phyloP scores from a whole-genome alignment of 768 basidiomycete genomes.

The Tricholoma saponaceum region DNA sequence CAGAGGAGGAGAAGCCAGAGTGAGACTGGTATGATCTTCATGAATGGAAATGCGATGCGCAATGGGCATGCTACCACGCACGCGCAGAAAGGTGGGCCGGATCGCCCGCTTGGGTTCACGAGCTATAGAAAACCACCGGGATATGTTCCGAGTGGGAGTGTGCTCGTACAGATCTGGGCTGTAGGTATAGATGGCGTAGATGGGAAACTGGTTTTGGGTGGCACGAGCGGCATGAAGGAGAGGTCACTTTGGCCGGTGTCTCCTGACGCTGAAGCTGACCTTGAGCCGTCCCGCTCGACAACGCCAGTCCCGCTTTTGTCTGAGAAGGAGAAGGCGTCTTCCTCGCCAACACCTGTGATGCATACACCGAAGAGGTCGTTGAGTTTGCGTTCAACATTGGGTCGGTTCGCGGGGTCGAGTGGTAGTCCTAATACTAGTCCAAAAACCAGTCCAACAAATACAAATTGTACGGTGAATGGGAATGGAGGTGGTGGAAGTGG shows the following conservation, averaged over 20 bases:
- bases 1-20: conserved; percentile 11
- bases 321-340: background rate
- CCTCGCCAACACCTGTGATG: background rate
- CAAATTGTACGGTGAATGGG: conserved; percentile 2
- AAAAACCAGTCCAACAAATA: background rate
- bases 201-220: conserved; percentile 50
- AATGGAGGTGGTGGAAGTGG: background rate
- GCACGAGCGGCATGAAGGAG: conserved; percentile 13
- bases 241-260: background rate
- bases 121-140: conserved; percentile 69
- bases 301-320: conserved; percentile 2
- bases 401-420: conserved; percentile 9
- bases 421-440: background rate
- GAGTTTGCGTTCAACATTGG: conserved; percentile 17
- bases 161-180: conserved; percentile 89
- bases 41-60: background rate
- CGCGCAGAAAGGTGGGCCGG: background rate
- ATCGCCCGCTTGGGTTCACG: conserved; percentile 55
- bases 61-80: background rate
- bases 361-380: conserved; percentile 14
- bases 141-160: conserved; percentile 61
- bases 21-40: conserved; percentile 12
- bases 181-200: conserved; percentile 80
- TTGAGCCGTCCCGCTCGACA: conserved; percentile 1
- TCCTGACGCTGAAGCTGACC: background rate